Conservation (phyloP, 2,329 filamentous ascomycete genomes). For the Phialophora expanda region DNA sequence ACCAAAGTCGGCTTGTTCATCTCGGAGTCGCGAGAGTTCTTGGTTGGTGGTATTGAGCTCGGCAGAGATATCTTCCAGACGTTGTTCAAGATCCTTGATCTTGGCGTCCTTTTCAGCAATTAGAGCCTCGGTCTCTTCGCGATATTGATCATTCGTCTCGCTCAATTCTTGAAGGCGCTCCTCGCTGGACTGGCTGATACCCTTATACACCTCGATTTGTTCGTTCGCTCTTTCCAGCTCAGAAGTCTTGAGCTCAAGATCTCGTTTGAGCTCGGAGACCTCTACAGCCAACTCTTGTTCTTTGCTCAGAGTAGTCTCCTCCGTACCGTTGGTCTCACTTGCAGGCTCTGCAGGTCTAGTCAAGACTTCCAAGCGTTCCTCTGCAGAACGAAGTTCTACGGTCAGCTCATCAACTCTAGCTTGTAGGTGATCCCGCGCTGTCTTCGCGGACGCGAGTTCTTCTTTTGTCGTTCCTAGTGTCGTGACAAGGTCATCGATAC, state of each 20-base stretch:
- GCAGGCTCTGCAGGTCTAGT: constrained; percentile 66
- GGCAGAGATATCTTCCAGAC: constrained; percentile 78
- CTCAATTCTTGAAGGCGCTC: constrained; percentile 82
- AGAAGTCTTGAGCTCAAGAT: constrained; percentile 77
- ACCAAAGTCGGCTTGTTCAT: constrained; percentile 76
- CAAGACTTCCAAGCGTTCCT: constrained; percentile 81
- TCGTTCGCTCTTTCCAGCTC: constrained; percentile 81
- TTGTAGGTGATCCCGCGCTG: constrained; percentile 86
- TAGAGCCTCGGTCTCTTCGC: constrained; percentile 79
- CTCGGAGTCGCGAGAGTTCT: constrained; percentile 79
- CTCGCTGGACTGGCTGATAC: constrained; percentile 83
- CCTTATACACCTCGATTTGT: constrained; percentile 85
- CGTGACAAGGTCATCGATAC: constrained; percentile 87
- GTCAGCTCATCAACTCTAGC: constrained; percentile 85
- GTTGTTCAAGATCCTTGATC: constrained; percentile 80
- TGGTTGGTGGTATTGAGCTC: constrained; percentile 82
- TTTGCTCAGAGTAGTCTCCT: constrained; percentile 62
- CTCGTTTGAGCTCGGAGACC: constrained; percentile 82
- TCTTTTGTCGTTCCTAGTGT: constrained; percentile 81
- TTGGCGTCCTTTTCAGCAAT: constrained; percentile 77
- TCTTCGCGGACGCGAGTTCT: constrained; percentile 84
- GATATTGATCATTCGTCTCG: constrained; percentile 81
- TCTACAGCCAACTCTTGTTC: constrained; percentile 85
- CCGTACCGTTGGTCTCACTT: constrained; percentile 55
- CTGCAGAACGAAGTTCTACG: constrained; percentile 84